These are phyloP conservation scores for Sicyos edulis DNA, from an alignment of 306 rosid species.

Conservation along the genomic window DNA sequence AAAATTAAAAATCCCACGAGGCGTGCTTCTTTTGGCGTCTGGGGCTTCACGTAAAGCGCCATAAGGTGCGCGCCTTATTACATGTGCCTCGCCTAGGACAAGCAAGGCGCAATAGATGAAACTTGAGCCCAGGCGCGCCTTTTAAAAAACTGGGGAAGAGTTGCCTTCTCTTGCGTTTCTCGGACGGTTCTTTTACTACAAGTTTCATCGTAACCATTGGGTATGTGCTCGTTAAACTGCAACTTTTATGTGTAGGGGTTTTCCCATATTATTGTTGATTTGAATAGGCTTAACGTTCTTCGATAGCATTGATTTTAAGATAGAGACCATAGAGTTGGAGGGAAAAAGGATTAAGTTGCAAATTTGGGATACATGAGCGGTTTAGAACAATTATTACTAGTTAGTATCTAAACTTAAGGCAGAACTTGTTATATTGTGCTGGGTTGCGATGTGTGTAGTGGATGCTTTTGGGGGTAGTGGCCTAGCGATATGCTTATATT, in stretches of 20 bases:
- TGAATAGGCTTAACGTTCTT: slow-evolving; percentile 26
- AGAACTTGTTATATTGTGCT: background rate
- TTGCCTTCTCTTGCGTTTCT: slow-evolving; percentile 95
- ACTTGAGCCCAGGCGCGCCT: too few species aligned
- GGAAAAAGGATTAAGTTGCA: slow-evolving; percentile 86
- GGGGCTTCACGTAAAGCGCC: too few species aligned
- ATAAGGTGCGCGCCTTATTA: too few species aligned
- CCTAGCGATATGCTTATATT: background rate
- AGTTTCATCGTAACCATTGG: slow-evolving; percentile 34
- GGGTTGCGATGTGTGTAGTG: background rate
- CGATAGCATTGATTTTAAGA: slow-evolving; percentile 87
- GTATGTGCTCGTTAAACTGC: too few species aligned
- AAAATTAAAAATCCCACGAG: too few species aligned
- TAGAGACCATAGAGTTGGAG: slow-evolving; percentile 94
- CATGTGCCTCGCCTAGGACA: too few species aligned
- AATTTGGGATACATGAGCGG: slow-evolving; percentile 96
- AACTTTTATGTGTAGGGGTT: background rate
- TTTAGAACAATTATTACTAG: slow-evolving; percentile 94
- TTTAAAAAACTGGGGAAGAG: slow-evolving; percentile 98
- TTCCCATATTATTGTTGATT: slow-evolving; percentile 22
- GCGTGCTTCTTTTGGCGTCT: too few species aligned
- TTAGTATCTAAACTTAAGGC: slow-evolving; percentile 26
- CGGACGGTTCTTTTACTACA: slow-evolving; percentile 92
- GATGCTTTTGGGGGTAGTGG: background rate
- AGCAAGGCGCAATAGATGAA: too few species aligned